Conservation (phyloP, 2,329 filamentous ascomycete genomes). For the Trichophyton verrucosum region DNA sequence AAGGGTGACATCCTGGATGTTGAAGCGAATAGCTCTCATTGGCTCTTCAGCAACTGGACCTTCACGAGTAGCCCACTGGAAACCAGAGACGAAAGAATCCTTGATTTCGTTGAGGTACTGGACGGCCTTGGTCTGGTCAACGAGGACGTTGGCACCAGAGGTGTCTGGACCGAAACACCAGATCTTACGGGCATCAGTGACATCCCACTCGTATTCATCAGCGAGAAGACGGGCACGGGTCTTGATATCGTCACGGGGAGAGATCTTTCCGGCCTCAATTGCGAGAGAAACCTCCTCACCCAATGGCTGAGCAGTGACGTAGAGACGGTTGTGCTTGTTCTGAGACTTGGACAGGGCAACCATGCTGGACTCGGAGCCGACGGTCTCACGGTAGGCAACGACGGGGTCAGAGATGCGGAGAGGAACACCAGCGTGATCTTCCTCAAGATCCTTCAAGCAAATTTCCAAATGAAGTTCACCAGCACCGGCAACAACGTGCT, state of each 20-base stretch:
- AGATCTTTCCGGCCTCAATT: constrained; percentile 87
- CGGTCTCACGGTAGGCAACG: constrained; percentile 97
- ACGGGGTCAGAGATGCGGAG: constrained; percentile 97
- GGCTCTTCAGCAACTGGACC: constrained; percentile 97
- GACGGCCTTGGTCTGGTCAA: constrained; percentile 99
- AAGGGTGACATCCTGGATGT: constrained; percentile 98
- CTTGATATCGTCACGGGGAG: constrained; percentile 97
- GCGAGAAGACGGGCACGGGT: constrained; percentile 87
- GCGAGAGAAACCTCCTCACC: constrained; percentile 80
- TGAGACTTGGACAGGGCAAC: constrained; percentile 97
- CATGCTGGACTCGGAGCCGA: constrained; percentile 72
- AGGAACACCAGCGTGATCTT: constrained; percentile 97
- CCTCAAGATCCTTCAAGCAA: constrained; percentile 99
- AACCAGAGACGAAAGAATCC: constrained; percentile 98
- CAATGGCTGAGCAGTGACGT: constrained; percentile 83
- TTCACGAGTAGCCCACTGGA: constrained; percentile 98
- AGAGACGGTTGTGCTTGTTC: constrained; percentile 99
- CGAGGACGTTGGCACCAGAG: constrained; percentile 91
- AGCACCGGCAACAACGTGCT: constrained; percentile 97
- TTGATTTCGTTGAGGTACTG: constrained; percentile 99
- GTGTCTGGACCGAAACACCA: constrained; percentile 99
- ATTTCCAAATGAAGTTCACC: constrained; percentile 99
- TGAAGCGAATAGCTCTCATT: constrained; percentile 94
- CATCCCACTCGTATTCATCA: constrained; percentile 97
- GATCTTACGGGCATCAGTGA: constrained; percentile 99